Evolutionary conservation across 352 stramenopile genomes (phyloP).

Genomic region (Globisporangium nagaii): DNA sequence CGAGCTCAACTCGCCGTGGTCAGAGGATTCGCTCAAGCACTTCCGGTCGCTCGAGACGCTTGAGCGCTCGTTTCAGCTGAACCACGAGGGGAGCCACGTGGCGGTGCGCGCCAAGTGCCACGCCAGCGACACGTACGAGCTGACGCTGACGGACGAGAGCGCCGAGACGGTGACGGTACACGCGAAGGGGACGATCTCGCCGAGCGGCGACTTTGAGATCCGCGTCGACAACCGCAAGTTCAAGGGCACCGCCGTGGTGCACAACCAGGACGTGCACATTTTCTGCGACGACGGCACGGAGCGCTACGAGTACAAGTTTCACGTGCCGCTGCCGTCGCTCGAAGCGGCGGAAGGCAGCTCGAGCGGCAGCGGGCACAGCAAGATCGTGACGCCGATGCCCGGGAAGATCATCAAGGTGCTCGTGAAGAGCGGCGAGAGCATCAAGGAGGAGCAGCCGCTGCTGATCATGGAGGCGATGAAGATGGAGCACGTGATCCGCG

Average conservation of each 20-base stretch:
- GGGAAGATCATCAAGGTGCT: conserved; percentile 92
- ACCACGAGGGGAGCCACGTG: conserved; percentile 34
- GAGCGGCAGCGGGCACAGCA: conserved; percentile 35
- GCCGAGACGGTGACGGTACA: conserved; percentile 15
- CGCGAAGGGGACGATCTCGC: conserved; percentile 28
- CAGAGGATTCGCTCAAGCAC: conserved; percentile 35
- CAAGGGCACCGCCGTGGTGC: conserved; percentile 57
- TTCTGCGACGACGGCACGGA: conserved; percentile 73
- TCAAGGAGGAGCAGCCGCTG: conserved; percentile 86
- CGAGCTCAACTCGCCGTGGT: conserved; percentile 58
- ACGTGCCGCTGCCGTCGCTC: conserved; percentile 58
- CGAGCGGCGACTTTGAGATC: conserved; percentile 60
- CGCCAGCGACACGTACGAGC: conserved; percentile 32
- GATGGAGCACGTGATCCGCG: conserved; percentile 91
- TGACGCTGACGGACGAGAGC: conserved; percentile 23
- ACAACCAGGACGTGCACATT: conserved; percentile 65
- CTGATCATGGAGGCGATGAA: conserved; percentile 98
- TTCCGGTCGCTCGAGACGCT: conserved; percentile 60
- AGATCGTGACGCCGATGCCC: conserved; percentile 91
- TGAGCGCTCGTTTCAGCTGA: conserved; percentile 44
- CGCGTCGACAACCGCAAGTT: conserved; percentile 58
- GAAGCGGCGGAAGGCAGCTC: conserved; percentile 17
- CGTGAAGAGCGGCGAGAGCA: conserved; percentile 80
- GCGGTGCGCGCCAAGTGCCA: conserved; percentile 37
- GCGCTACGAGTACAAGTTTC: conserved; percentile 81